Evolutionary conservation across 2,329 filamentous ascomycete genomes (phyloP), one percentile per base, ranked within the genome.

Genomic region (Colletotrichum sp.): DNA sequence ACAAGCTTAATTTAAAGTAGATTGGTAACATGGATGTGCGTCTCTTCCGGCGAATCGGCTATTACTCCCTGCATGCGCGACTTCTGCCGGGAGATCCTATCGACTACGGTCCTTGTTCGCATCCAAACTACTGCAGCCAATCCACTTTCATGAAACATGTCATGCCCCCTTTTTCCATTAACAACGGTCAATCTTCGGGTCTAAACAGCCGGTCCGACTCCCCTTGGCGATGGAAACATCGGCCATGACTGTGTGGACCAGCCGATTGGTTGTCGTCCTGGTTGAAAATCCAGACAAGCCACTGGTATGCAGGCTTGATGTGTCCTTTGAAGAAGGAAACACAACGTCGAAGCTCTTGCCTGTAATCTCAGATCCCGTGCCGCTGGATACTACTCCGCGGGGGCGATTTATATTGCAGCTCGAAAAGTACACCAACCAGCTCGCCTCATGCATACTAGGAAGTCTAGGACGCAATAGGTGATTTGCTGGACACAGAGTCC

Each of bases 1-100:
- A 72, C 66, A 73, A 73, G 56, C 66, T 73, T 70, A 70, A 73
- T 70, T 43, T 63, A 64, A 61, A 52, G 30, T 70, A 73, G 28
- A 73, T 63, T 73, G 56, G 16, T n/a, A 56, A 18, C 55, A 32
- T 7, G 71, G 58, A 32, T 38, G 8, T 56, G 38, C 24, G 16
- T 55, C 16, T 26, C 24, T 21, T 14, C 30, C 28, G 16, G 55
- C 65, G 68, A 73, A 70, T 63, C n/a, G 18, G 24, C n/a, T 26
- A 10, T 26, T 21, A 9, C 16, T 24, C 38, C 43, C 5, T 52
- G 26, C n/a, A 71, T 21, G 52, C 26, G 18, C 9, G 52, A 71
- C 52, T 71, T 67, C 62, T 67, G 26, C 62, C 62, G 69, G 52
- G 16, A 38, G 56, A 36, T 55, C 12, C 8, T 52, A 24, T 52